phyloP scores from a whole-genome alignment of 2,329 filamentous ascomycete species.

The Xylariaceae sp. region DNA sequence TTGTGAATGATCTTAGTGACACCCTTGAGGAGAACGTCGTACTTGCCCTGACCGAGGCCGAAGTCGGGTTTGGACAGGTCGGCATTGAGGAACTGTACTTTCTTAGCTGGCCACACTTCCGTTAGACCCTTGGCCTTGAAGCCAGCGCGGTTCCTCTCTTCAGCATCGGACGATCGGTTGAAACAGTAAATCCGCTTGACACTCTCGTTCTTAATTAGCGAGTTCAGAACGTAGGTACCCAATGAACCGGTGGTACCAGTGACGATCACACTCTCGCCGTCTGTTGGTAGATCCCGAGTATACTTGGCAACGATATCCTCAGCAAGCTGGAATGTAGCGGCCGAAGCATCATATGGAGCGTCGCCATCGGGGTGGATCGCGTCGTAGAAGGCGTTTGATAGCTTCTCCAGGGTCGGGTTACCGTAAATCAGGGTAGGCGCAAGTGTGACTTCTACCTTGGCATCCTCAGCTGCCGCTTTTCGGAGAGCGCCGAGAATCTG shows the following conservation, averaged over 20 bases:
- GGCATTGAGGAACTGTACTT: conserved; percentile 45
- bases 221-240: conserved; percentile 42
- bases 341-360: conserved; percentile 8
- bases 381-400: conserved; percentile 31
- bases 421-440: conserved; percentile 37
- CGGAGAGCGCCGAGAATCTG: conserved; percentile 34
- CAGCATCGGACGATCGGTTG: conserved; percentile 43
- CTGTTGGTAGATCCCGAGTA: conserved; percentile 20
- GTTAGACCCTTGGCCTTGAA: conserved; percentile 36
- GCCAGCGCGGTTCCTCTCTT: conserved; percentile 33
- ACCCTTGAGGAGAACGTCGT: conserved; percentile 35
- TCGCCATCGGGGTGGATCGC: conserved; percentile 18
- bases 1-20: conserved; percentile 48
- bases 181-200: conserved; percentile 43
- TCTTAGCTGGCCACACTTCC: conserved; percentile 30
- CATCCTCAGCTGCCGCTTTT: conserved; percentile 29
- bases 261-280: conserved; percentile 37
- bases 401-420: conserved; percentile 31
- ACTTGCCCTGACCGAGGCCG: conserved; percentile 39
- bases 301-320: conserved; percentile 23
- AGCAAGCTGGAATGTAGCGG: conserved; percentile 18
- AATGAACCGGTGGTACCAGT: conserved; percentile 47
- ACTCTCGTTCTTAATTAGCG: conserved; percentile 27
- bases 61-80: conserved; percentile 45
- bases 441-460: conserved; percentile 21